Conservation (phyloP, 1,284 basidiomycete species). For the Calocybe gambosa region DNA sequence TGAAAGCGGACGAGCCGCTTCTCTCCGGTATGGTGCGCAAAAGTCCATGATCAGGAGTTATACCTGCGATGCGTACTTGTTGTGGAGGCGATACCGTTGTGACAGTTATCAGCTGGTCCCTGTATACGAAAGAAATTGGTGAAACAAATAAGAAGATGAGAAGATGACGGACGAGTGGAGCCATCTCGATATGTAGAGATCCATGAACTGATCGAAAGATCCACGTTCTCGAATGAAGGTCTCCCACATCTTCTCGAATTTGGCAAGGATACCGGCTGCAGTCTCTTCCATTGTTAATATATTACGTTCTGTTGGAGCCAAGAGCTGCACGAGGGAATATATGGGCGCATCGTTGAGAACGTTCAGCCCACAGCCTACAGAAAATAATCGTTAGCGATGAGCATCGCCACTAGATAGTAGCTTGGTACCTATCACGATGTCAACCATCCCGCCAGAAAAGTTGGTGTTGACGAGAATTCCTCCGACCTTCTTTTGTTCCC, state of each 20-base stretch:
- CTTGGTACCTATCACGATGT: constrained; percentile 78
- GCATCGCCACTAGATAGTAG: background rate
- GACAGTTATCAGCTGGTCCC: constrained; percentile 80
- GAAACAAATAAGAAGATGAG: background rate
- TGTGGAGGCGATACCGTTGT: constrained; percentile 70
- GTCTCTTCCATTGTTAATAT: constrained; percentile 69
- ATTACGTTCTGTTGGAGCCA: constrained; percentile 30
- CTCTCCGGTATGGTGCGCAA: constrained; percentile 73
- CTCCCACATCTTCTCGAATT: constrained; percentile 78
- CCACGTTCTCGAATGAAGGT: constrained; percentile 60
- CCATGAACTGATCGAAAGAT: constrained; percentile 73
- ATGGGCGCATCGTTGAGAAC: constrained; percentile 82
- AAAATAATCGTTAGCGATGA: background rate
- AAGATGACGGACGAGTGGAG: constrained; percentile 74
- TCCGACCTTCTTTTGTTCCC: constrained; percentile 71
- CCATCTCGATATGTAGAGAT: constrained; percentile 77
- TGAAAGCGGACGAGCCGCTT: constrained; percentile 37
- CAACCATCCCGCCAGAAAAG: constrained; percentile 66
- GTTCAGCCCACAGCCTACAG: constrained; percentile 84
- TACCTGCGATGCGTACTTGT: constrained; percentile 75
- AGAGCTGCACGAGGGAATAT: constrained; percentile 73
- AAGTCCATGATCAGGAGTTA: constrained; percentile 85
- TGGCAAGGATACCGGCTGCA: constrained; percentile 70
- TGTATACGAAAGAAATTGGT: constrained; percentile 27
- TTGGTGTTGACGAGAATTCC: constrained; percentile 91